Base-by-base conservation (phyloP, 106 monocot species). In the Ottelia alismoides region DNA sequence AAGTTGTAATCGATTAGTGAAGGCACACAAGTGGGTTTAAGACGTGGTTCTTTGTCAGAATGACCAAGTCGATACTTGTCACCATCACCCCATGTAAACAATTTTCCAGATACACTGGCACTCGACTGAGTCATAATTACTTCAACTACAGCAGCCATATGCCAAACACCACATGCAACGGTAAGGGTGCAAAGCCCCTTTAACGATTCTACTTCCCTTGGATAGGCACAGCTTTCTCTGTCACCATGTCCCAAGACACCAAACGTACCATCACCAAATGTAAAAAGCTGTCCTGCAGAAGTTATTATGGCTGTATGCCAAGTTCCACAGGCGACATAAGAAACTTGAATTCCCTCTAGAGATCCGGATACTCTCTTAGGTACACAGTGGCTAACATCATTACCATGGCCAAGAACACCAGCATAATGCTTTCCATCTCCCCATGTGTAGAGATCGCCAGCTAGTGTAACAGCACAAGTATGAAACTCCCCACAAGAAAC, bases 401-500 rank as follows among this genome's bases (percentile, higher is more conserved):
- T 57, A 23, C 57, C 58, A 50, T 58, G 57, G 27, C 67, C 67
- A 27, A 57, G 57, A 67, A 64, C 27, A 14, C 64, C 64, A 53
- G 40, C 40, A 64, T 54, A 9, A 20, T 53, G 51, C 0, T 10
- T 71, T 14, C 86, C 92, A 72, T 92, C 92, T 65, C 92, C 92
- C 92, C 92, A 92, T 0, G 85, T 86, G 58, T 82, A 92, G 27
- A 92, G 69, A 50, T 92, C 92, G 35, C 92, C 92, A 52, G 73
- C 49, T 9, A 24, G 22, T 31, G 86, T 73, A 32, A 92, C 54
- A 46, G 92, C 81, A 61, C 92, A 92, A 48, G 82, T 81, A 76
- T 92, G 91, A 59, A 81, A 92, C 53, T 85, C 85, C 10, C 91
- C 91, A 63, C 91, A 92, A 48, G 75, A 72, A 62, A 92, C 78